Evolutionary conservation across 164 flowering plant genomes (phyloP).

Genomic region (Cinnamomum chago): DNA sequence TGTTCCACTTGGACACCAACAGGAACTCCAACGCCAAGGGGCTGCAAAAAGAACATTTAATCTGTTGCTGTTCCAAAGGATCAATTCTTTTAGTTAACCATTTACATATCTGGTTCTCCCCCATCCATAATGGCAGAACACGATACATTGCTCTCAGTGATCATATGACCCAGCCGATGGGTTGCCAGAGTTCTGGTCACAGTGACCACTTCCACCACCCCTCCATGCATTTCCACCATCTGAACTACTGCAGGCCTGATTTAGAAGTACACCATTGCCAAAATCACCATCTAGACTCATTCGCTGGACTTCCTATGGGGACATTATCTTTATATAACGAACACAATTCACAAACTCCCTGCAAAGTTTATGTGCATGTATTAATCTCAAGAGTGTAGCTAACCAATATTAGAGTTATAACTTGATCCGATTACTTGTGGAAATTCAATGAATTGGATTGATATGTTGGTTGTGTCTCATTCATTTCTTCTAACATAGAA

Average conservation of each 20-base stretch:
- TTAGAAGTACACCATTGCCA: slow-evolving; percentile 55
- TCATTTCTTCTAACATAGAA: too few relatives aligned
- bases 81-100: not conserved
- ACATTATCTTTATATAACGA: slow-evolving; percentile 78
- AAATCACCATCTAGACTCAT: slow-evolving; percentile 96
- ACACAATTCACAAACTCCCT: slow-evolving; percentile 96
- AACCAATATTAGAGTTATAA: not conserved
- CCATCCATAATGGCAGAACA: not conserved
- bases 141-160: too few relatives aligned
- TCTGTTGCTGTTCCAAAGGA: not conserved
- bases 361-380: slow-evolving; percentile 14
- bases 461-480: too few relatives aligned
- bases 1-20: not conserved
- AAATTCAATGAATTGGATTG: not conserved
- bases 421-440: not conserved
- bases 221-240: slow-evolving; percentile 61
- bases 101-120: not conserved
- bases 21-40: not conserved
- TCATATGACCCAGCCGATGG: slow-evolving; percentile 32
- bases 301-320: slow-evolving; percentile 94
- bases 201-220: slow-evolving; percentile 24
- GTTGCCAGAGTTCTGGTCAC: slow-evolving; percentile 33
- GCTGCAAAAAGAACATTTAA: not conserved
- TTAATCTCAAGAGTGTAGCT: not conserved
- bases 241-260: slow-evolving; percentile 95